These are phyloP conservation scores for Lentinula aciculospora DNA, from an alignment of 768 basidiomycete species.

Conservation along the genomic window DNA sequence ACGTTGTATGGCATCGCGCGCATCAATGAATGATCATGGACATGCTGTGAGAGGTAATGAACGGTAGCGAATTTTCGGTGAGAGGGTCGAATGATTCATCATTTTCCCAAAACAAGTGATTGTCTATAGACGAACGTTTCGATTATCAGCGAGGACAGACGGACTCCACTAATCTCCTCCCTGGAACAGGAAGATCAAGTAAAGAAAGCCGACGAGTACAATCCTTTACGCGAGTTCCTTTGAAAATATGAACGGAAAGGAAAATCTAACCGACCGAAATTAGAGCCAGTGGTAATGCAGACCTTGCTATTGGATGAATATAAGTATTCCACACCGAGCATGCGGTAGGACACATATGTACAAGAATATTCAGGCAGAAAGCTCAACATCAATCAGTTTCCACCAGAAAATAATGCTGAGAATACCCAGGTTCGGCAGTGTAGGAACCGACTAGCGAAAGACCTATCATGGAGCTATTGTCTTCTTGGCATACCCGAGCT, in stretches of 20 bases:
- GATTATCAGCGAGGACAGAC: too few species aligned
- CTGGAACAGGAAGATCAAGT: too few species aligned
- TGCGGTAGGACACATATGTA: neutral
- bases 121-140: too few species aligned
- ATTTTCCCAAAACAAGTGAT: too few species aligned
- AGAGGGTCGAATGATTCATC: too few species aligned
- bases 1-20: neutral
- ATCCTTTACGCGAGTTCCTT: too few species aligned
- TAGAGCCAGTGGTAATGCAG: neutral
- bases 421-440: neutral
- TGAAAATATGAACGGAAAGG: too few species aligned
- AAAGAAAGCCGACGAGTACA: too few species aligned
- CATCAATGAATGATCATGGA: neutral
- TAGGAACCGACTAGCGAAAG: neutral
- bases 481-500: too few species aligned
- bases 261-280: neutral
- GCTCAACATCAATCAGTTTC: neutral
- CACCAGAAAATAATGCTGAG: neutral
- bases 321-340: neutral
- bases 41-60: neutral
- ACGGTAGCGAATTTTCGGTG: neutral
- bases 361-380: neutral
- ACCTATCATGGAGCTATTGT: too few species aligned
- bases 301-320: neutral
- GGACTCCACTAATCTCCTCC: too few species aligned